Conservation (phyloP, 2,329 filamentous ascomycete species). For the Fusarium sp. region DNA sequence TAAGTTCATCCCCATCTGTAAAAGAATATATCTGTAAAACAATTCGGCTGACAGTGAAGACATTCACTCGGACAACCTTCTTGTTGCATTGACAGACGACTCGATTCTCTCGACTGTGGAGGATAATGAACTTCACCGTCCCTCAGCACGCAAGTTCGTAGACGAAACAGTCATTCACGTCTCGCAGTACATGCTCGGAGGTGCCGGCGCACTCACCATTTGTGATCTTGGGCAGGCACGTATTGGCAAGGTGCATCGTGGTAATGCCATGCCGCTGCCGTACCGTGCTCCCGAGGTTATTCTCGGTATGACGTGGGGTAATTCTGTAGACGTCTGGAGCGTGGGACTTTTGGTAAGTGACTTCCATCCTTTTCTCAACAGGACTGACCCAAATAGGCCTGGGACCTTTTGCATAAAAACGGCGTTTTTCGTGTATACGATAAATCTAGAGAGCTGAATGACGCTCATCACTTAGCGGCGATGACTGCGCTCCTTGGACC, state of each 20-base stretch:
- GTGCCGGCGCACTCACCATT: constrained; percentile 46
- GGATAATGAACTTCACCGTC: constrained; percentile 45
- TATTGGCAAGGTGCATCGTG: constrained; percentile 38
- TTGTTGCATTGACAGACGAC: constrained; percentile 47
- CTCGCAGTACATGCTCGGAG: constrained; percentile 48
- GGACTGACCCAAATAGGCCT: constrained; percentile 27
- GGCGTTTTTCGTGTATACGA: constrained; percentile 42
- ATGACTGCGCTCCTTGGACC: constrained; percentile 45
- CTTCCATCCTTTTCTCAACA: background rate
- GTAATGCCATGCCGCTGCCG: constrained; percentile 44
- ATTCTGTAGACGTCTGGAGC: constrained; percentile 51
- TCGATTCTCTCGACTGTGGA: constrained; percentile 47
- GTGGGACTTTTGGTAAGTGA: constrained; percentile 47
- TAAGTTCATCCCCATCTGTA: background rate
- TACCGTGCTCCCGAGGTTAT: constrained; percentile 53
- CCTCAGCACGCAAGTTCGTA: constrained; percentile 46
- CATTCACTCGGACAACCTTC: constrained; percentile 51
- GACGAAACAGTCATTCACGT: constrained; percentile 45
- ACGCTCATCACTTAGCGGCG: constrained; percentile 44
- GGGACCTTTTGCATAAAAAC: constrained; percentile 40
- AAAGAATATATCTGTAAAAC: accelerated
- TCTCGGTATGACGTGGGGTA: constrained; percentile 49
- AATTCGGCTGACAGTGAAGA: constrained; percentile 34
- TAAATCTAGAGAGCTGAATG: constrained; percentile 35
- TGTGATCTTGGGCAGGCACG: constrained; percentile 52